Conservation (phyloP, 2,329 filamentous ascomycete genomes). For the Penicillium sclerotigenum region DNA sequence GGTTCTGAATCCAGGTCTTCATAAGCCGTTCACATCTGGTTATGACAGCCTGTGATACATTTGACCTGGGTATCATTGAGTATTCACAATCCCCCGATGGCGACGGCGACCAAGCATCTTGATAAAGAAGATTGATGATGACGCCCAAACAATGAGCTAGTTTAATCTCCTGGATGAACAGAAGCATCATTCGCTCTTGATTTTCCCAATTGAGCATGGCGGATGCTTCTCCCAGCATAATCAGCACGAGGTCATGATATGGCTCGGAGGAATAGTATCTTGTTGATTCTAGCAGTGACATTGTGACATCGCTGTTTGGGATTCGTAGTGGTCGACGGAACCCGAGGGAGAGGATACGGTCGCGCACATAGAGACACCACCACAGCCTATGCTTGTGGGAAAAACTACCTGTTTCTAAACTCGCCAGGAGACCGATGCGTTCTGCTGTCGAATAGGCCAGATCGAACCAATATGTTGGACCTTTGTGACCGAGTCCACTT, state of each 20-base stretch:
- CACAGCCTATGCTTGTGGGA: conserved; percentile 9
- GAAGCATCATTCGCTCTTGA: conserved; percentile 7
- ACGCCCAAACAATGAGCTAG: conserved; percentile 4
- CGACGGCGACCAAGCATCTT: background rate
- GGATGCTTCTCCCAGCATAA: conserved; percentile 5
- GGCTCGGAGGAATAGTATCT: conserved; percentile 8
- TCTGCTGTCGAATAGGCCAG: conserved; percentile 14
- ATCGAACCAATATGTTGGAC: conserved; percentile 14
- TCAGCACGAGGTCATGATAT: background rate
- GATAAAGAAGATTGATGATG: conserved; percentile 1
- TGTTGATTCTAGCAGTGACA: conserved; percentile 5
- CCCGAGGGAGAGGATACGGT: conserved; percentile 9
- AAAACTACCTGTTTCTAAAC: conserved; percentile 6
- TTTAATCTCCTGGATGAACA: conserved; percentile 8
- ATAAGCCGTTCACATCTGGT: conserved; percentile 3
- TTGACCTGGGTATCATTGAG: background rate
- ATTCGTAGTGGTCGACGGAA: conserved; percentile 8
- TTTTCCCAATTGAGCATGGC: conserved; percentile 9
- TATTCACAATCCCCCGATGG: background rate
- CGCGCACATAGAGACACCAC: conserved; percentile 16
- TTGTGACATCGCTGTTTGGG: conserved; percentile 6
- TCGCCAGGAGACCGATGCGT: conserved; percentile 4
- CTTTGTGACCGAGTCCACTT: conserved; percentile 7
- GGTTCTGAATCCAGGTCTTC: conserved; percentile 3
- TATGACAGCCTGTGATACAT: background rate